Percentiles rank a stretch among this genome's conserved stretches.
phyloP scores from a whole-genome alignment of 768 basidiomycete species.

The Leccinum uliginosum region DNA sequence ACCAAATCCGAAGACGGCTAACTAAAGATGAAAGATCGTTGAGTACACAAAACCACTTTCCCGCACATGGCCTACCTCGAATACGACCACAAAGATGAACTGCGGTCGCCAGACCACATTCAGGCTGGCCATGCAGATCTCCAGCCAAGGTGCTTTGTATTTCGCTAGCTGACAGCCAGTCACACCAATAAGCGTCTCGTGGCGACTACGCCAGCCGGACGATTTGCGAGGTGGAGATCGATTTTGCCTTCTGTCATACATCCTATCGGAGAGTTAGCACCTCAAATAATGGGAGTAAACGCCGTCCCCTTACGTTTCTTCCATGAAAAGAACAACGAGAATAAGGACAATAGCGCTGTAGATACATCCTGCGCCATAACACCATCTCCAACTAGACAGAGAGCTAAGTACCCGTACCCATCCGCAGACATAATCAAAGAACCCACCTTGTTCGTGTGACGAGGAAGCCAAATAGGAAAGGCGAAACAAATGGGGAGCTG shows the following conservation, averaged over 20 bases:
- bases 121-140: constrained; percentile 30
- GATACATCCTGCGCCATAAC: constrained; percentile 51
- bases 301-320: constrained; percentile 41
- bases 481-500: constrained; percentile 28
- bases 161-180: constrained; percentile 44
- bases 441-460: constrained; percentile 24
- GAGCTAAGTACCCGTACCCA: background rate
- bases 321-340: constrained; percentile 42
- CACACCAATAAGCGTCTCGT: constrained; percentile 46
- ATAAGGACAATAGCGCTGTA: constrained; percentile 42
- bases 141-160: constrained; percentile 40
- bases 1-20: constrained; percentile 44
- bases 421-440: background rate
- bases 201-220: constrained; percentile 35
- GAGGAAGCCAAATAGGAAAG: constrained; percentile 29
- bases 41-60: background rate
- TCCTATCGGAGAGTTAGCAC: constrained; percentile 23
- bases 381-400: constrained; percentile 40
- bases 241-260: constrained; percentile 44
- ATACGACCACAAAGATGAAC: constrained; percentile 33
- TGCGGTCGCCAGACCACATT: constrained; percentile 50
- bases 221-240: constrained; percentile 26
- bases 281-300: background rate
- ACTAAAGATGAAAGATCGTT: constrained; percentile 19
- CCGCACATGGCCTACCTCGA: constrained; percentile 29